Evolutionary conservation across 2,329 filamentous ascomycete species (phyloP).

Genomic region (Pseudopyricularia javanii): DNA sequence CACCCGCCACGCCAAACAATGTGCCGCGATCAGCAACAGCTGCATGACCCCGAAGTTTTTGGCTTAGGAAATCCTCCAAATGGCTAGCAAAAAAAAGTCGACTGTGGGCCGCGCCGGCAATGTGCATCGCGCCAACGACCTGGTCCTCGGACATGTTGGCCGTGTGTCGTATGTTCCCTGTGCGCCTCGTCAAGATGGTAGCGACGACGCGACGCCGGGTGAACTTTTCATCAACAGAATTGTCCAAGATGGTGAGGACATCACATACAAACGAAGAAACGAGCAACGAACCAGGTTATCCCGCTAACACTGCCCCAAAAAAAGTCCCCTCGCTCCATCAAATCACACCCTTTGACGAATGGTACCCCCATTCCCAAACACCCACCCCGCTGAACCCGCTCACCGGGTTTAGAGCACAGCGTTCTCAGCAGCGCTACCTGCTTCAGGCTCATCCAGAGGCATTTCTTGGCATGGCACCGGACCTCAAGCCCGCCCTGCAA

Average conservation of each 20-base stretch:
- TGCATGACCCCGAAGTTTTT: background rate
- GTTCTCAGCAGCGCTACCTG: constrained; percentile 34
- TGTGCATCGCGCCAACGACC: constrained; percentile 25
- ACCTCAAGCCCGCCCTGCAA: constrained; percentile 17
- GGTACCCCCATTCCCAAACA: constrained; percentile 12
- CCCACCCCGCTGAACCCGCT: background rate
- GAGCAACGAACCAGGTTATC: background rate
- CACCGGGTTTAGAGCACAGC: constrained; percentile 3
- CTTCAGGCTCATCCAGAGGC: constrained; percentile 37
- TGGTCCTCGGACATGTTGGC: constrained; percentile 41
- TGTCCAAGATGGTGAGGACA: constrained; percentile 11
- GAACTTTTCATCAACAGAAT: constrained; percentile 6
- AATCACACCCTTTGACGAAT: constrained; percentile 13
- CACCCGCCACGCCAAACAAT: background rate
- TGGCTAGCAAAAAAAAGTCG: constrained; percentile 12
- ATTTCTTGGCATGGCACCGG: constrained; percentile 21
- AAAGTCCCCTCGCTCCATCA: constrained; percentile 12
- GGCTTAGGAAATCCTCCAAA: constrained; percentile 5
- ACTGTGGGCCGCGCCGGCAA: background rate
- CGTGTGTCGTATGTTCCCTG: constrained; percentile 27
- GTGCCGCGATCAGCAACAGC: background rate
- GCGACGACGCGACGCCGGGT: constrained; percentile 14
- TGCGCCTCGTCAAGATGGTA: constrained; percentile 7
- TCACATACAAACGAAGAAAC: background rate
- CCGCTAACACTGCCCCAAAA: constrained; percentile 1